Percentiles rank a stretch among this genome's conserved stretches.
These are phyloP conservation scores for Gnaphalium uliginosum DNA, from an alignment of 129 eudicot species.

Conservation along the genomic window DNA sequence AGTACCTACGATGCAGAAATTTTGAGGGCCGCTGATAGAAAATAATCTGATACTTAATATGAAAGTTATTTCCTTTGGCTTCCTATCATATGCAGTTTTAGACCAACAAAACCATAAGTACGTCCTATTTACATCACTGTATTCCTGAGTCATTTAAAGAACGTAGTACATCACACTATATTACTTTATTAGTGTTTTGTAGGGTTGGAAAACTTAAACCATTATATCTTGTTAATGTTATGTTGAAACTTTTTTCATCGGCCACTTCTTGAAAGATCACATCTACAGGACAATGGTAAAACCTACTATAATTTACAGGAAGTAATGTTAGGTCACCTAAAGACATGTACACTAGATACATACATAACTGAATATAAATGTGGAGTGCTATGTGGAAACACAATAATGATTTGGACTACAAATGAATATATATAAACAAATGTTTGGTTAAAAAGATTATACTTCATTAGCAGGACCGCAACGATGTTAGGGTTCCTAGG, in stretches of 20 bases:
- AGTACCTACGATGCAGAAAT: not conserved
- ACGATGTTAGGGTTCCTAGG: too few relatives aligned
- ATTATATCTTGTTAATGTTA: not conserved
- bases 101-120: not conserved
- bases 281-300: not conserved
- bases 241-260: too few relatives aligned
- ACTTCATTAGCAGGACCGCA: not conserved
- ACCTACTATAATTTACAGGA: not conserved
- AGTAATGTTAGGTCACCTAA: not conserved
- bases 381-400: not conserved
- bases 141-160: not conserved
- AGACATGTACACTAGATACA: not conserved
- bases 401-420: not conserved
- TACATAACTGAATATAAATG: not conserved
- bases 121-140: not conserved
- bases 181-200: not conserved
- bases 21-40: not conserved
- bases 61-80: not conserved
- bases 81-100: not conserved
- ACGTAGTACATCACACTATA: not conserved
- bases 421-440: not conserved
- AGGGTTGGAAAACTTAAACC: not conserved
- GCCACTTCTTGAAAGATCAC: not conserved
- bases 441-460: too few relatives aligned
- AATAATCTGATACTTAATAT: not conserved